Evolutionary conservation across 1,139 yeast genomes (phyloP), one percentile per base, ranked within the genome.

Genomic region (Candida freyschussii): DNA sequence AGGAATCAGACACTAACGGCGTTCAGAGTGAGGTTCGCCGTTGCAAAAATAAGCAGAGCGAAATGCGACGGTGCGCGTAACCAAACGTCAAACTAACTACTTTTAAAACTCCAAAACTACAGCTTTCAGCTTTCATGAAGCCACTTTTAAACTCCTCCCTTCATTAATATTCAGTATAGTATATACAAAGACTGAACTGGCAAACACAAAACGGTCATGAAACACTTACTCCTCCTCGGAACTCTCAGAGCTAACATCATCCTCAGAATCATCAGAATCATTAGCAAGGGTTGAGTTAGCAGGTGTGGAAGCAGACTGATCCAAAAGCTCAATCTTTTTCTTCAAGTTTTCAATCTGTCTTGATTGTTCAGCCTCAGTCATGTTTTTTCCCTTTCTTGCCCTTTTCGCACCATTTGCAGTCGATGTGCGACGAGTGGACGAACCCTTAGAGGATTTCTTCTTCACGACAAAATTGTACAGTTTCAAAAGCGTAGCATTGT

Each of bases 301-400:
- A 45, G 37, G 27, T 56, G 60, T 27, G 3, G 38, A 10, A 27
- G 13, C 13, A 52, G 59, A 21, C 55, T 60, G 39, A 45, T 83
- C 86, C 55, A 87, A 78, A 50, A 84, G 77, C 38, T 84, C 85
- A 47, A 89, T 67, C 61, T 85, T 89, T 56, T 78, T 78, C 60
- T 83, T 83, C 57, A 89, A 74, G 53, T 79, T 81, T 53, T 84
- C 95, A 54, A 89, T 80, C 60, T 86, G 86, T 49, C 82, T 81
- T 28, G 74, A 69, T 52, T 78, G 84, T 46, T 78, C 86, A 44
- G 72, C 84, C 52, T 80, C 82, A 39, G 75, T 68, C 50, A 75
- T 37, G 21, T 60, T 59, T 43, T 60, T 62, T 29, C 55, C 52
- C 44, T 63, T 59, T 37, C 57, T 60, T 14, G 27, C 34, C 42